A percentile compares a stretch with the other conserved stretches of the same genome.
phyloP scores from a whole-genome alignment of 139 green algal genomes.

The Chlorella sp. region DNA sequence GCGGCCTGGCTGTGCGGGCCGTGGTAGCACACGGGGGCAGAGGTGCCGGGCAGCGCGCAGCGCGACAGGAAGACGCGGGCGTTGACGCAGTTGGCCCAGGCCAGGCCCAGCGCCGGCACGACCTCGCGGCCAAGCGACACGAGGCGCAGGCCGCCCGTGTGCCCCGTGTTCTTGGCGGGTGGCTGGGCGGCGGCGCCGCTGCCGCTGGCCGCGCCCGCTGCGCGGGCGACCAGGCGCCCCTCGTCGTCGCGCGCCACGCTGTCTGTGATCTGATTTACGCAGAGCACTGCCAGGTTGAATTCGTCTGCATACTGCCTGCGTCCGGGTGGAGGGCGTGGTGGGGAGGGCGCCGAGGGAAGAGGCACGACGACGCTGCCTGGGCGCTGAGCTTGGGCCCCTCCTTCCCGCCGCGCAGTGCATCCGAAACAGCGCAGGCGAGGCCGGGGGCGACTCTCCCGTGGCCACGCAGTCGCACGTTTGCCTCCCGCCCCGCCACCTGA shows the following conservation, averaged over 20 bases:
- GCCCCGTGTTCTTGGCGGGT: background rate
- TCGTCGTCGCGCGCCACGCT: conserved; percentile 8
- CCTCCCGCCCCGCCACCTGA: conserved; percentile 36
- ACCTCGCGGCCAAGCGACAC: conserved; percentile 55
- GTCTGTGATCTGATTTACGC: conserved; percentile 74
- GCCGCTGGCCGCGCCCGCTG: background rate
- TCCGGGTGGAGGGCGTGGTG: background rate
- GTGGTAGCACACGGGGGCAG: background rate
- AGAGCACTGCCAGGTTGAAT: conserved; percentile 61
- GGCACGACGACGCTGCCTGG: too few species aligned
- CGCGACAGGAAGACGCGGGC: conserved; percentile 64
- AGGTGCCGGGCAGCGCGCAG: background rate
- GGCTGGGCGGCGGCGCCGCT: background rate
- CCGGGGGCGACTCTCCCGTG: too few species aligned
- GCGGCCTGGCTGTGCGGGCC: conserved; percentile 7
- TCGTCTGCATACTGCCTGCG: conserved; percentile 42
- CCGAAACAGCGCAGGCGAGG: too few species aligned
- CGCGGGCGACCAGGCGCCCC: background rate
- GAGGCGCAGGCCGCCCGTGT: conserved; percentile 44
- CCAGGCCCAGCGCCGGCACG: conserved; percentile 71
- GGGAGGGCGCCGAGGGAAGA: too few species aligned
- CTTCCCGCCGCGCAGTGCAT: too few species aligned
- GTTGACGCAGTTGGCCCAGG: conserved; percentile 80
- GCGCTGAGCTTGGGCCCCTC: too few species aligned
- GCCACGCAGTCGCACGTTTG: background rate